A percentile compares a stretch with the other conserved stretches of the same genome.
Evolutionary conservation across 495 filamentous ascomycete species (phyloP).

Genomic region (Tricharina praecox): DNA sequence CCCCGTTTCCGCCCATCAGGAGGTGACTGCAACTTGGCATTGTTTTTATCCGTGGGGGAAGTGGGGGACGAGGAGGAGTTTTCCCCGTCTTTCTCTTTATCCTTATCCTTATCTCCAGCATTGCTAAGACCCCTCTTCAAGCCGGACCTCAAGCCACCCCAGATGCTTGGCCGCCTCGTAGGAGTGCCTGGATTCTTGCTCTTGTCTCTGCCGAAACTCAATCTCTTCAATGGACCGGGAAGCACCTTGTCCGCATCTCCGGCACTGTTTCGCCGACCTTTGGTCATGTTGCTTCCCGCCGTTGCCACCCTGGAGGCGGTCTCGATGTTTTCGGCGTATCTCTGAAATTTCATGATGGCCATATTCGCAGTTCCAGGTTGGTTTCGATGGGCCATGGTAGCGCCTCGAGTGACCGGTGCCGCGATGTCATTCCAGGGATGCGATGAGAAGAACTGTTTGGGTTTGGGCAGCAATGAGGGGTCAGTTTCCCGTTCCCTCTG

Average conservation of each 20-base stretch:
- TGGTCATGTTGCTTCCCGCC: slow-evolving; percentile 21
- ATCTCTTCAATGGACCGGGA: slow-evolving; percentile 10
- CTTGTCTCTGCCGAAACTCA: slow-evolving; percentile 21
- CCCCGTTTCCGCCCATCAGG: background rate
- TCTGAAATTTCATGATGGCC: slow-evolving; percentile 16
- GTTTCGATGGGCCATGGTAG: slow-evolving; percentile 11
- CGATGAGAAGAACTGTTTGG: slow-evolving; percentile 19
- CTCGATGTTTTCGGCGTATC: slow-evolving; percentile 21
- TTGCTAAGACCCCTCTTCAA: slow-evolving; percentile 22
- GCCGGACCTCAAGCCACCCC: slow-evolving; percentile 10
- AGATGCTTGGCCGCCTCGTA: slow-evolving; percentile 18
- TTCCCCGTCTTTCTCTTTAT: slow-evolving; percentile 9
- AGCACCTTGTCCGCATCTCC: slow-evolving; percentile 18
- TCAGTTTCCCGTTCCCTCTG: slow-evolving; percentile 18
- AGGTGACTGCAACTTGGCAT: background rate
- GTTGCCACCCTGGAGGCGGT: slow-evolving; percentile 25
- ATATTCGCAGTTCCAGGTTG: slow-evolving; percentile 22
- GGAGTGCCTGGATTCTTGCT: slow-evolving; percentile 6
- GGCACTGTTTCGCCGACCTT: slow-evolving; percentile 11
- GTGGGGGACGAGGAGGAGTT: background rate
- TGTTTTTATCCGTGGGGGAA: background rate
- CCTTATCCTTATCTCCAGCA: slow-evolving; percentile 15
- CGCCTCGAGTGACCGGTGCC: slow-evolving; percentile 5
- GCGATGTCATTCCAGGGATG: slow-evolving; percentile 21
- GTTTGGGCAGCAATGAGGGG: slow-evolving; percentile 14